Conservation (phyloP, 129 eudicot genomes). For the Tanacetum coccineum region DNA sequence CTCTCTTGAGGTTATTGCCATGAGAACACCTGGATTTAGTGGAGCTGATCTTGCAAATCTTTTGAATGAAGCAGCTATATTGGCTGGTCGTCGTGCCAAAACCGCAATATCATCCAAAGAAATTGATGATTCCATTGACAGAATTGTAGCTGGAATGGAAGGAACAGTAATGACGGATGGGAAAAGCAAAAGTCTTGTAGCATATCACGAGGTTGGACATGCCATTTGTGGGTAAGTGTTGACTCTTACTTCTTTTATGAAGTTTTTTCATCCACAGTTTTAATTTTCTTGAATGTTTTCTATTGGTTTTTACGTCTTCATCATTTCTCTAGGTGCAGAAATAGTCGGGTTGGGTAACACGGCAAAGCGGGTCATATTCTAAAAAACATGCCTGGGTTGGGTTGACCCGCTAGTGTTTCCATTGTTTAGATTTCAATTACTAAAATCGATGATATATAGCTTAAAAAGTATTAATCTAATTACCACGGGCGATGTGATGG, state of each 20-base stretch:
- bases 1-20: constrained; percentile 83
- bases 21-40: constrained; percentile 98
- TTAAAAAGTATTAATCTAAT: no score
- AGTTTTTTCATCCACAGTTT: constrained; percentile 1
- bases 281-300: constrained; percentile 5
- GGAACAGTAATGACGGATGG: constrained; percentile 97
- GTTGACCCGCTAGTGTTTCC: no score
- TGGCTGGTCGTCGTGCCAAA: constrained; percentile 86
- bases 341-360: no score
- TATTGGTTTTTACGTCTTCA: not conserved
- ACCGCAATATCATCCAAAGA: constrained; percentile 80
- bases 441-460: no score
- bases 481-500: no score
- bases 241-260: not conserved
- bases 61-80: constrained; percentile 88
- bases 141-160: constrained; percentile 97
- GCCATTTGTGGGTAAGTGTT: constrained; percentile 92
- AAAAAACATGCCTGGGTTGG: no score
- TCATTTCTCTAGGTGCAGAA: not conserved
- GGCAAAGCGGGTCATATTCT: not conserved
- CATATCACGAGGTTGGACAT: constrained; percentile 98
- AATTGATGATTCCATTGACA: constrained; percentile 89
- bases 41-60: constrained; percentile 99
- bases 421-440: no score
- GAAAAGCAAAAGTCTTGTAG: constrained; percentile 91